Conservation (phyloP, 148 eudicot genomes). For the Fagopyrum homotropicum region DNA sequence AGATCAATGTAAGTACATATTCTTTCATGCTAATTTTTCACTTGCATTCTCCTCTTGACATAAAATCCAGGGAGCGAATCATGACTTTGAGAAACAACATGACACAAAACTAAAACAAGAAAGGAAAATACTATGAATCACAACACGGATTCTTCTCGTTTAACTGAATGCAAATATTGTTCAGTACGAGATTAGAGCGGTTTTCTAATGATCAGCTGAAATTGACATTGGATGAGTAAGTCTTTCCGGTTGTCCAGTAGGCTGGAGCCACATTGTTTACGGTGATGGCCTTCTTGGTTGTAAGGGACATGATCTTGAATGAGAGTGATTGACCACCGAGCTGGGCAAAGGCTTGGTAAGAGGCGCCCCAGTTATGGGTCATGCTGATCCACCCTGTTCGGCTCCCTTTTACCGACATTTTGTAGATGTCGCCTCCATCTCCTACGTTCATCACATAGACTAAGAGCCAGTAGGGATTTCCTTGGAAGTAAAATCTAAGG, state of each 20-base stretch:
- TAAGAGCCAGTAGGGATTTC: constrained; percentile 65
- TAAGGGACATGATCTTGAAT: constrained; percentile 49
- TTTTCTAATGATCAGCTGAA: constrained; percentile 30
- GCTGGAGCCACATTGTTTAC: constrained; percentile 54
- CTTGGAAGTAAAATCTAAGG: constrained; percentile 49
- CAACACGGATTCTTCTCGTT: not conserved
- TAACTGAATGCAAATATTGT: not conserved
- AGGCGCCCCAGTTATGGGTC: constrained; percentile 97
- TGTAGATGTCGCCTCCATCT: constrained; percentile 52
- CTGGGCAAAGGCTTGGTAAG: constrained; percentile 69
- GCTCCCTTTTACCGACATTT: constrained; percentile 74
- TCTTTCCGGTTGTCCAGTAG: constrained; percentile 46
- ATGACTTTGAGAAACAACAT: too few relatives aligned
- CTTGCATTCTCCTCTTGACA: constrained; percentile 10
- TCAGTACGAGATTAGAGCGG: not conserved
- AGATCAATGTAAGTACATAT: too few relatives aligned
- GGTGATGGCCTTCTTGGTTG: constrained; percentile 37
- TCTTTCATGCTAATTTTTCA: not conserved
- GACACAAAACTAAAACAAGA: not conserved
- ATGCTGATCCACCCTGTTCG: constrained; percentile 68
- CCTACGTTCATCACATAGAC: constrained; percentile 80
- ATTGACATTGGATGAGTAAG: constrained; percentile 44
- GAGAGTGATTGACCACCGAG: constrained; percentile 60
- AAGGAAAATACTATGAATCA: not conserved
- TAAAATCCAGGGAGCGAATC: constrained; percentile 2